Evolutionary conservation across 1,284 basidiomycete genomes (phyloP), one percentile per base, ranked within the genome.

Genomic region (Trametes hirsuta): DNA sequence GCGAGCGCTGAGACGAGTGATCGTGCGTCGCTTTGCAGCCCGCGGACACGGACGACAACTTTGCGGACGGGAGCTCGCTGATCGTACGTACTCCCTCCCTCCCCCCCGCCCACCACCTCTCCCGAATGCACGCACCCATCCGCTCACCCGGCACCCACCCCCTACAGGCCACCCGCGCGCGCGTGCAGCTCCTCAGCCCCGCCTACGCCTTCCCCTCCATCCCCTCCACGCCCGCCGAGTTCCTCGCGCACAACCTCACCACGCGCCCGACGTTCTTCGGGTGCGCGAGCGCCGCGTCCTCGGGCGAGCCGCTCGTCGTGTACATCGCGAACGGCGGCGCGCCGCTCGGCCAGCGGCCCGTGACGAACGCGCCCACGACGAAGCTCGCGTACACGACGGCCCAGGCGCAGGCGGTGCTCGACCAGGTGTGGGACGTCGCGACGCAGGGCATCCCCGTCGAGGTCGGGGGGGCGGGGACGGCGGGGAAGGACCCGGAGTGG

Each of bases 221-320:
- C 1, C 81, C 80, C 0, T 66, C 63, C 4, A 66, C 70, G 6
- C 48, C 62, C 1, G 57, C 46, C 18, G 69, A 62, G 22, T 81
- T 80, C 68, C 59, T 68, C 21, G 62, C 73, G 0, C 71, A 76
- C 41, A 73, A 74, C 57, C 71, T 82, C 18, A 72, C 69, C 4
- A 66, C 63, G 10, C 72, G 71, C 6, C 79, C 79, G 2, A 78
- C 78, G 0, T 81, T 82, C 71, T 82, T 81, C 64, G 80, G 79
- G 2, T 82, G 80, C 64, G 60, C 52, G 14, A 59, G 51, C 63
- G 11, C 69, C 46, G 10, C 50, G 47, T 70, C 75, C 0, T 45
- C 62, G 8, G 62, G 45, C 25, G 68, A 63, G 21, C 70, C 71
- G 30, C 68, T 73, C 58, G 59, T 73, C 24, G 66, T 72, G 54